Percentiles rank a stretch among this genome's conserved stretches.
These are phyloP conservation scores for Posidonia australis DNA, from an alignment of 106 monocot species.

Conservation along the genomic window DNA sequence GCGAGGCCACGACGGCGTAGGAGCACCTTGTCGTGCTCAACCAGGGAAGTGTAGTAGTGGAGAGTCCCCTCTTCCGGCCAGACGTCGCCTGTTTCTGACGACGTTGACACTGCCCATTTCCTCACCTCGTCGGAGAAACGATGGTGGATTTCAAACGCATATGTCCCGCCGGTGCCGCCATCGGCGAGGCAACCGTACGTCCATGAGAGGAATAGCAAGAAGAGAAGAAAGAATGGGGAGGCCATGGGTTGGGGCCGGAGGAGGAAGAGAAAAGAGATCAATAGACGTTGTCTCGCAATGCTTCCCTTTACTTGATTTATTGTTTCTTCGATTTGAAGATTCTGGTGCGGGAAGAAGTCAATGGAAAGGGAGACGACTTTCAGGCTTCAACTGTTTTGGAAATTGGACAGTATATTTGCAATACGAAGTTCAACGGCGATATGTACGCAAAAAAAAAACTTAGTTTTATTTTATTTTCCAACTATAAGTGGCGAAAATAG, in stretches of 20 bases:
- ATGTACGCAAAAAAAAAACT: too few relatives aligned
- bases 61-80: not conserved
- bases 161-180: not conserved
- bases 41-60: not conserved
- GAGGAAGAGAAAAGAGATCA: too few relatives aligned
- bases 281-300: too few relatives aligned
- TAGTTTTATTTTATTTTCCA: too few relatives aligned
- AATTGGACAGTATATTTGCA: too few relatives aligned
- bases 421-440: too few relatives aligned
- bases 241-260: not conserved
- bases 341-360: too few relatives aligned
- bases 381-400: too few relatives aligned
- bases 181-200: not conserved
- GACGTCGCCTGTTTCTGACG: not conserved
- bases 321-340: too few relatives aligned
- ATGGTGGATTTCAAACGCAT: not conserved
- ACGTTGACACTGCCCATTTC: not conserved
- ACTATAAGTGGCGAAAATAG: too few relatives aligned
- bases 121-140: constrained; percentile 1
- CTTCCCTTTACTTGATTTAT: too few relatives aligned
- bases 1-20: constrained; percentile 5
- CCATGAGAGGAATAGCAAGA: not conserved
- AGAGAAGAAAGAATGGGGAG: not conserved
- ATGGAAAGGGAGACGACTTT: too few relatives aligned
- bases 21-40: not conserved